A percentile compares a stretch with the other conserved stretches of the same genome.
Evolutionary conservation across 345 rosid species (phyloP).

Genomic region (Brassica juncea): DNA sequence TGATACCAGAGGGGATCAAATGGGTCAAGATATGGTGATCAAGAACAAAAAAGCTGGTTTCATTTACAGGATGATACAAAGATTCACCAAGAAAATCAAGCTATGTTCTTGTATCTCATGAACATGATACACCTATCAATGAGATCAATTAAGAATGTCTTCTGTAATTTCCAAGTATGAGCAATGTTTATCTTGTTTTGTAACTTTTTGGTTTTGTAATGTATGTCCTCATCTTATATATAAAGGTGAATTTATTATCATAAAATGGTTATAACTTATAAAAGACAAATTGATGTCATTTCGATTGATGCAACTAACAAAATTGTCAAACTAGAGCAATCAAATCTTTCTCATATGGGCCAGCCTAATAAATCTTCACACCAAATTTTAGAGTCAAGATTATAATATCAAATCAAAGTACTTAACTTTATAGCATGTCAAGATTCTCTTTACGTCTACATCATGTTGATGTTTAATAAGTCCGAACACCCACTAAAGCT

Average conservation of each 20-base stretch:
- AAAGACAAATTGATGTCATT: not conserved
- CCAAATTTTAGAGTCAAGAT: not conserved
- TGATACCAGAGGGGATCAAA: not conserved
- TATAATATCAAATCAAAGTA: not conserved
- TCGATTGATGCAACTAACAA: not conserved
- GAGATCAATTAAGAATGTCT: not conserved
- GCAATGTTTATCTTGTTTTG: not conserved
- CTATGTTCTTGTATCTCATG: not conserved
- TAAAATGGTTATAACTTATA: not conserved
- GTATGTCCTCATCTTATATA: not conserved
- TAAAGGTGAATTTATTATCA: not conserved
- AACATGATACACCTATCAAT: not conserved
- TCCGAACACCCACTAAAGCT: not conserved
- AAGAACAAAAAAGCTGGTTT: slow-evolving; percentile 11
- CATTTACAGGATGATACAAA: slow-evolving; percentile 12
- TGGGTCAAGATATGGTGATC: not conserved
- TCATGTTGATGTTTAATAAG: slow-evolving; percentile 8
- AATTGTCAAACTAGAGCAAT: not conserved
- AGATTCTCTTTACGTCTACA: not conserved
- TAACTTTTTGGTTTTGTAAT: not conserved
- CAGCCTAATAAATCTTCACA: not conserved
- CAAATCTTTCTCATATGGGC: not conserved
- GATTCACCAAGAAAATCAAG: not conserved
- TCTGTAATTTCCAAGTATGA: not conserved
- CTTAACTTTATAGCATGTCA: not conserved